Evolutionary conservation across 78 protist species (phyloP), one percentile per base, ranked within the genome.

Genomic region (Dictyostelium firmibasis): DNA sequence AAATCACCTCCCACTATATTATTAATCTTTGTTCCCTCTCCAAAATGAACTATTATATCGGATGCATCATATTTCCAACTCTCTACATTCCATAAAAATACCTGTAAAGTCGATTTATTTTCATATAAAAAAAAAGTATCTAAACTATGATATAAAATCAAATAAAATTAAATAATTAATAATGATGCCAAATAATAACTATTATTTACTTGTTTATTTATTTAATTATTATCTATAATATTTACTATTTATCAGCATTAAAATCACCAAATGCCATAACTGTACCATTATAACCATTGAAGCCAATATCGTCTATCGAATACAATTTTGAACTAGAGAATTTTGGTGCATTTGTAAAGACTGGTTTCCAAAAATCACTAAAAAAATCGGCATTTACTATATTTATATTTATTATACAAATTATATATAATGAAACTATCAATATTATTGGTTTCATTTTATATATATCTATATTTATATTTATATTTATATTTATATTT

Each of bases 201-300:
- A n/a, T n/a, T n/a, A n/a, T n/a, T n/a, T n/a, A n/a, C n/a, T n/a
- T n/a, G n/a, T n/a, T n/a, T n/a, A n/a, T n/a, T n/a, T n/a, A n/a
- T n/a, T n/a, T n/a, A n/a, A n/a, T n/a, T n/a, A n/a, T n/a, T n/a
- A n/a, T n/a, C n/a, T n/a, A 3, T 20, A n/a, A 43, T 23, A 81
- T 47, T 36, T 70, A 91, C 88, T 85, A 92, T 83, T 85, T 92
- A 69, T 92, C 96, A 5, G 92, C 85, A 92, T 92, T 85, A 35
- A 92, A 92, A 74, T 92, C 96, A 35, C 96, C 96, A 83, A 92
- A 92, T 20, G 96, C 91, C 53, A 79, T 20, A 20, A 92, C 67
- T 36, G 31, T 64, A 25, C 96, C 96, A 79, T 72, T 38, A 64
- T 85, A 92, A 20, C 70, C 83, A 29, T 47, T 35, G 25, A 83